phyloP scores from a whole-genome alignment of 176 grass and related monocot genomes.

The Avena eriantha region DNA sequence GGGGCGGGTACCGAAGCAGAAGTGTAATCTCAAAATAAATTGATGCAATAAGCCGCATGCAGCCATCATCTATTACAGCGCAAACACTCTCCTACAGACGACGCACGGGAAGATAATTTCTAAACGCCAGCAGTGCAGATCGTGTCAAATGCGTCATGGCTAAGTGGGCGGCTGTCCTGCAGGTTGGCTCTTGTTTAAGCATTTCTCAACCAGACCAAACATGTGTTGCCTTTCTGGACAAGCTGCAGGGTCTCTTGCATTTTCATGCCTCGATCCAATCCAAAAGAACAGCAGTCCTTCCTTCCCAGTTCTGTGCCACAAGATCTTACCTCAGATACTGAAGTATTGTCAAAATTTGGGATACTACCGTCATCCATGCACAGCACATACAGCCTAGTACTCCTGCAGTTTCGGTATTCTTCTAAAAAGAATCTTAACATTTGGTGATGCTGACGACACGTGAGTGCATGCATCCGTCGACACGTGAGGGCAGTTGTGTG shows the following conservation, averaged over 20 bases:
- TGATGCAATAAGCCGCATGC: no score
- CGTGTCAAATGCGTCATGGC: background rate
- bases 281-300: constrained; percentile 27
- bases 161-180: background rate
- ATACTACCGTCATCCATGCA: background rate
- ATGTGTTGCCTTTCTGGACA: constrained; percentile 29
- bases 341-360: constrained; percentile 21
- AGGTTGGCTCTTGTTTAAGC: constrained; percentile 31
- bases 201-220: constrained; percentile 41
- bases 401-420: constrained; percentile 10
- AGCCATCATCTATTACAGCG: no score
- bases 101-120: background rate
- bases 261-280: constrained; percentile 34
- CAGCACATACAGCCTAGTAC: background rate
- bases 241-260: constrained; percentile 23
- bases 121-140: background rate
- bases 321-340: constrained; percentile 29
- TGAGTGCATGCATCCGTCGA: background rate
- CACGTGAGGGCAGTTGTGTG: constrained; percentile 47
- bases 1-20: no score
- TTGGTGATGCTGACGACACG: constrained; percentile 16
- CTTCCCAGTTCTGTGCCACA: background rate
- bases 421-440: background rate
- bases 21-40: no score
- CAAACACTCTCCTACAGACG: background rate